Evolutionary conservation across 2,329 filamentous ascomycete genomes (phyloP).

Genomic region (Aureobasidium namibiae): DNA sequence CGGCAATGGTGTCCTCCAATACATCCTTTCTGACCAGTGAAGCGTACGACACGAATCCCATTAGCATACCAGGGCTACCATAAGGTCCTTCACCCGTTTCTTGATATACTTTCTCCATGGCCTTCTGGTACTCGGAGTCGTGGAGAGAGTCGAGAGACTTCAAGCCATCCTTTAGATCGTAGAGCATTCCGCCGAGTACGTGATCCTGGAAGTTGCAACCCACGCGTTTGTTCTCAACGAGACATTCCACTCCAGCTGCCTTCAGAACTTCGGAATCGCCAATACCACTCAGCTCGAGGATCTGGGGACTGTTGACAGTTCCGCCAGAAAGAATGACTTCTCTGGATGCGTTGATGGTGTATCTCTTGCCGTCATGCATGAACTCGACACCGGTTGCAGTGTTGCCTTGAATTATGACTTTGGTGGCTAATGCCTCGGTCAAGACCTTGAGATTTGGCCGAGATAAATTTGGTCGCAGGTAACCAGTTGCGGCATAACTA

Average conservation of each 20-base stretch:
- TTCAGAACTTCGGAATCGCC: conserved; percentile 30
- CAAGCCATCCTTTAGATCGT: conserved; percentile 23
- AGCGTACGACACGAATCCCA: conserved; percentile 28
- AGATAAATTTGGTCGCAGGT: conserved; percentile 23
- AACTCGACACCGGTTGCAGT: conserved; percentile 34
- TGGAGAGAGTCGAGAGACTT: conserved; percentile 28
- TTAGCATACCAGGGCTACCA: conserved; percentile 28
- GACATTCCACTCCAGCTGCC: conserved; percentile 33
- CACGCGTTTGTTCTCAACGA: conserved; percentile 34
- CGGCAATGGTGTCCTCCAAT: conserved; percentile 23
- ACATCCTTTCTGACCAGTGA: conserved; percentile 24
- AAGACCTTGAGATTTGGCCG: conserved; percentile 26
- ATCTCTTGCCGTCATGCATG: conserved; percentile 28
- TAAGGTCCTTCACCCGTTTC: conserved; percentile 27
- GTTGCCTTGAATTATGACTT: conserved; percentile 23
- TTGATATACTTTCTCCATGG: conserved; percentile 26
- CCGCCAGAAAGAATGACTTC: conserved; percentile 53
- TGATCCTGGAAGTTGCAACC: conserved; percentile 44
- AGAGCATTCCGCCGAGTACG: conserved; percentile 25
- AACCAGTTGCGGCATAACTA: conserved; percentile 27
- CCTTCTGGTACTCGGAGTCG: conserved; percentile 27
- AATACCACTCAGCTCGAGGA: conserved; percentile 25
- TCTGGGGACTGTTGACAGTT: conserved; percentile 45
- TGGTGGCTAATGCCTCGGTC: conserved; percentile 23
- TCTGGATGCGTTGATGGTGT: conserved; percentile 25